Evolutionary conservation across 2,329 filamentous ascomycete species (phyloP), one percentile per base, ranked within the genome.

Genomic region (Tothia fuscella): DNA sequence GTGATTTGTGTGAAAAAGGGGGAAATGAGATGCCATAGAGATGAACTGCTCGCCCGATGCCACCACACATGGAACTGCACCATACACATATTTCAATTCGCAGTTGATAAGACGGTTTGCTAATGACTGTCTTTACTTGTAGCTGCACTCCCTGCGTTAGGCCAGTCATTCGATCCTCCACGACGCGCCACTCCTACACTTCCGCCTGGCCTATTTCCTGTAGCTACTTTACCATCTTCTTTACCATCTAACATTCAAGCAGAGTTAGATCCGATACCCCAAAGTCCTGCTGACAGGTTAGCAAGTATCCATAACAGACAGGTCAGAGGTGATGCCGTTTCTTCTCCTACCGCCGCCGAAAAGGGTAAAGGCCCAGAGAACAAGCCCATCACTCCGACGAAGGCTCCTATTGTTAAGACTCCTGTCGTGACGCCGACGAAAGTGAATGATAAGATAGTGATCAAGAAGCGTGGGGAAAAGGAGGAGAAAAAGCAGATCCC

Each of bases 221-320:
- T 7, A 6, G 37, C 22, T 40, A 21, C 25, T 17, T 10, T 69
- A 34, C 53, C 57, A 7, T 52, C 50, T 20, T 54, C 61, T 13
- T 55, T 47, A 10, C 43, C 54, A 13, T 50, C 56, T 4, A 51
- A 49, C 17, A 35, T 53, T 4, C 41, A 45, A 25, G 56, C 55
- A 4, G 43, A 29, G 2, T 35, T 47, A 28, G 47, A 45, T 6
- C 41, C 41, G 47, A 45, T 51, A 26, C 56, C 59, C n/a, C n/a
- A n/a, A n/a, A n/a, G n/a, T n/a, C n/a, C n/a, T n/a, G n/a, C n/a
- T n/a, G n/a, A n/a, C n/a, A n/a, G n/a, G n/a, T n/a, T n/a, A n/a
- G n/a, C n/a, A n/a, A n/a, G n/a, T n/a, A n/a, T n/a, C n/a, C n/a
- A n/a, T n/a, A n/a, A n/a, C n/a, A n/a, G n/a, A n/a, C n/a, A n/a